Percentiles rank a stretch among this genome's conserved stretches.
Conservation (phyloP, 768 basidiomycete species). For the Pleurotus cornucopiae region DNA sequence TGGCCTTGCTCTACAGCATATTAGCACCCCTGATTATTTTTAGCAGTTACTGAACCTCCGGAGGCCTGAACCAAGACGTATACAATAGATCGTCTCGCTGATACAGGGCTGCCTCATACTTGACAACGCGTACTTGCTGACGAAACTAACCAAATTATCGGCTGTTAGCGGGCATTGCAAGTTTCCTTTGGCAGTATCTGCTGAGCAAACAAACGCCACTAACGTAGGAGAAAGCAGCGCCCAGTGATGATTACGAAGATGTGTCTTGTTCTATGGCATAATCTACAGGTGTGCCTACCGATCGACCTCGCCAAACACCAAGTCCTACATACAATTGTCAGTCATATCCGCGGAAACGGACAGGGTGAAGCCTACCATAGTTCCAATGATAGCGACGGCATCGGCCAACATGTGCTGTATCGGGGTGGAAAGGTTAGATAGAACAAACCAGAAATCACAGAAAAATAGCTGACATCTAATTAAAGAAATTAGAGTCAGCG, state of each 20-base stretch:
- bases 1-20: too few species aligned
- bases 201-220: too few species aligned
- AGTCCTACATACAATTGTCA: conserved; percentile 45
- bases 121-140: too few species aligned
- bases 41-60: too few species aligned
- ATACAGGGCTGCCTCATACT: too few species aligned
- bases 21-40: too few species aligned
- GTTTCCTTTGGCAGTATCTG: too few species aligned
- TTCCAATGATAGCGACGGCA: conserved; percentile 95
- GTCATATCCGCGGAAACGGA: conserved; percentile 8
- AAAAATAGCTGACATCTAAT: conserved; percentile 36
- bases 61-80: too few species aligned
- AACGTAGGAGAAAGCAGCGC: too few species aligned
- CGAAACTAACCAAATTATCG: too few species aligned
- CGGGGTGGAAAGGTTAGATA: neutral
- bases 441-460: conserved; percentile 11
- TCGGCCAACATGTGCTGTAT: conserved; percentile 85
- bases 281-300: conserved; percentile 14
- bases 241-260: neutral
- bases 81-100: too few species aligned
- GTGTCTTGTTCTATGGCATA: neutral
- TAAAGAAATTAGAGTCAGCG: conserved; percentile 5
- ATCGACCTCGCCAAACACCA: conserved; percentile 74
- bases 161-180: too few species aligned
- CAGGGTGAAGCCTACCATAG: conserved; percentile 65